A percentile compares a stretch with the other conserved stretches of the same genome.
Conservation (phyloP, 371 early-diverging fungal genomes). For the Funneliformis caledonium region DNA sequence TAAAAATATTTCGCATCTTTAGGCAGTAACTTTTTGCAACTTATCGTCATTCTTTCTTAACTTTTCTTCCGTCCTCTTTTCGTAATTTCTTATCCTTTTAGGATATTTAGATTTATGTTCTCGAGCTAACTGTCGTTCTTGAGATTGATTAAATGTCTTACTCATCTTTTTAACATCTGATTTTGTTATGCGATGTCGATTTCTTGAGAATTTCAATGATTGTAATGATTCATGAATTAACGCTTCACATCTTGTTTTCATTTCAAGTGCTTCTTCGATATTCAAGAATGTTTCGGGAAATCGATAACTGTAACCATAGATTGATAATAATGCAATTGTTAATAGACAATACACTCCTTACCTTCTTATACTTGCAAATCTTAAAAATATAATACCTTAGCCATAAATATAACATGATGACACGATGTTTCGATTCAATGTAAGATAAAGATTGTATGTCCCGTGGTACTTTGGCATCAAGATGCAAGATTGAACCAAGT, state of each 20-base stretch:
- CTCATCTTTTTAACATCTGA: not conserved
- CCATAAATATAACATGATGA: conserved; percentile 89
- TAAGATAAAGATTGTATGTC: conserved; percentile 49
- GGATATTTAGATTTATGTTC: not conserved
- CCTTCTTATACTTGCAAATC: not conserved
- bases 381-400: conserved; percentile 56
- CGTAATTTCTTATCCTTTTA: not conserved
- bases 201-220: conserved; percentile 32
- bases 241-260: conserved; percentile 28
- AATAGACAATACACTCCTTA: not conserved
- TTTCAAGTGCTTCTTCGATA: conserved; percentile 28
- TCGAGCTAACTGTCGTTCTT: not conserved
- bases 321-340: not conserved
- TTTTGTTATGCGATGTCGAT: conserved; percentile 19
- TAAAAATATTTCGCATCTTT: not conserved
- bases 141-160: not conserved
- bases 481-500: conserved; percentile 55
- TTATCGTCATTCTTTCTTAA: not conserved
- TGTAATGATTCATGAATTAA: conserved; percentile 37
- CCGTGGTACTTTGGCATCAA: conserved; percentile 53
- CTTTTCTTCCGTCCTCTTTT: not conserved
- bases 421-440: conserved; percentile 75
- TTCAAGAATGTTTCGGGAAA: conserved; percentile 30
- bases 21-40: not conserved
- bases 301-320: conserved; percentile 31